Evolutionary conservation across 768 basidiomycete genomes (phyloP).

Genomic region (Tulasnella sp.): DNA sequence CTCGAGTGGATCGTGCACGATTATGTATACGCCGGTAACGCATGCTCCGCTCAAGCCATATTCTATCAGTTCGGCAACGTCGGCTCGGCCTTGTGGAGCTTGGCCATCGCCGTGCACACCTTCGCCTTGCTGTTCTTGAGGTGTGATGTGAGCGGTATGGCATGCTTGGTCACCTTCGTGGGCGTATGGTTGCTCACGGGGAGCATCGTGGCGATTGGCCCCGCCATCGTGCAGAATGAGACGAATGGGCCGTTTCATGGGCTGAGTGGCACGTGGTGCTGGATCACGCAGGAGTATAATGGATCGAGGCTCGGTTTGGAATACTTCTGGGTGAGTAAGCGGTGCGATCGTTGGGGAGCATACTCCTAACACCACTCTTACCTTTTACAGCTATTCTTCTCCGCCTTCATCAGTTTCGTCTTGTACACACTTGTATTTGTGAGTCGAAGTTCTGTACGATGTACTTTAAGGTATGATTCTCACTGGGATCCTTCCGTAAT

Average conservation of each 20-base stretch:
- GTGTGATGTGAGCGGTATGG: neutral
- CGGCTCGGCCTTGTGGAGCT: constrained; percentile 10
- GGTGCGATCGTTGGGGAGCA: too few relatives aligned
- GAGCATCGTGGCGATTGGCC: neutral
- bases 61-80: constrained; percentile 14
- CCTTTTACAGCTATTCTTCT: constrained; percentile 16
- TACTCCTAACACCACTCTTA: neutral
- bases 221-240: constrained; percentile 2
- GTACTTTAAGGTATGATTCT: neutral
- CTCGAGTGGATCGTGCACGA: neutral
- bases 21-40: neutral
- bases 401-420: constrained; percentile 5
- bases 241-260: constrained; percentile 7
- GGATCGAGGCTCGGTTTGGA: constrained; percentile 8
- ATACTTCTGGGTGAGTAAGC: constrained; percentile 16
- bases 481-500: neutral
- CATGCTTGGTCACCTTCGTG: neutral
- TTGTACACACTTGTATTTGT: constrained; percentile 7
- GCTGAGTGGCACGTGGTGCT: constrained; percentile 10
- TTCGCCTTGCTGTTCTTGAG: constrained; percentile 13
- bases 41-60: neutral
- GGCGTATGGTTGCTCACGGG: constrained; percentile 1
- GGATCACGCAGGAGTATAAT: constrained; percentile 15
- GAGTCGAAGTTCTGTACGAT: neutral
- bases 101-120: constrained; percentile 11